Evolutionary conservation across 495 filamentous ascomycete genomes (phyloP), one percentile per base, ranked within the genome.

Genomic region (Pseudoneurospora amorphoporcata): DNA sequence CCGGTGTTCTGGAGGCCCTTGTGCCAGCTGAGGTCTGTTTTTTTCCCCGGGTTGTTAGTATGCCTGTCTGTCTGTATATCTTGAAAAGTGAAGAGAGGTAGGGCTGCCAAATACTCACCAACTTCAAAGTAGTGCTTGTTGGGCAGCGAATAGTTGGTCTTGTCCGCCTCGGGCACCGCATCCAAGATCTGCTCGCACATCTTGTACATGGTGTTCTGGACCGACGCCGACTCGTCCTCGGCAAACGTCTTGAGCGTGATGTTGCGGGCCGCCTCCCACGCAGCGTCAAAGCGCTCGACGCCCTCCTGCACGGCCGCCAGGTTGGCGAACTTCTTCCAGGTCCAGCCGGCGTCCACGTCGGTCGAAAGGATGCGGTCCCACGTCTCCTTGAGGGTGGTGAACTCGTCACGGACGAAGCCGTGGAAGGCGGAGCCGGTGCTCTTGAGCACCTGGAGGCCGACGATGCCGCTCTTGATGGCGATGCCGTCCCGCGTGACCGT

Each of bases 71-170:
- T 45, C 32, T 47, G 53, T 23, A 16, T 16, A 23, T 14, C 23
- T 43, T 35, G 37, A 32, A 14, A 40, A 58, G 23, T 41, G 40
- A 39, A 12, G 39, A 10, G 12, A 10, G 45, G 19, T 23, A 10
- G 45, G 19, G 19, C 23, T 69, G 68, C 17, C 71, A 23, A 42
- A 58, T 69, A 86, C 91, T 84, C 86, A 97, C 94, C 91, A 83
- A 98, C 91, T 82, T 98, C 95, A 79, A 98, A 99, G 83, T 97
- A 99, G 81, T 99, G 95, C 84, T 97, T 98, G 84, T 99, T 99
- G 29, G 95, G 95, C 79, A 99, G 84, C 14, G 89, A 87, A 78
- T 97, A 98, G 75, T 90, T 88, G 43, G 94, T 92, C 14, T 87
- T 83, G 53, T 92, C 89, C 10, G 93, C 87, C 80, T 89, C 83